A percentile compares a stretch with the other conserved stretches of the same genome.
phyloP scores from a whole-genome alignment of 1,284 basidiomycete species.

The Ustilago sp. region DNA sequence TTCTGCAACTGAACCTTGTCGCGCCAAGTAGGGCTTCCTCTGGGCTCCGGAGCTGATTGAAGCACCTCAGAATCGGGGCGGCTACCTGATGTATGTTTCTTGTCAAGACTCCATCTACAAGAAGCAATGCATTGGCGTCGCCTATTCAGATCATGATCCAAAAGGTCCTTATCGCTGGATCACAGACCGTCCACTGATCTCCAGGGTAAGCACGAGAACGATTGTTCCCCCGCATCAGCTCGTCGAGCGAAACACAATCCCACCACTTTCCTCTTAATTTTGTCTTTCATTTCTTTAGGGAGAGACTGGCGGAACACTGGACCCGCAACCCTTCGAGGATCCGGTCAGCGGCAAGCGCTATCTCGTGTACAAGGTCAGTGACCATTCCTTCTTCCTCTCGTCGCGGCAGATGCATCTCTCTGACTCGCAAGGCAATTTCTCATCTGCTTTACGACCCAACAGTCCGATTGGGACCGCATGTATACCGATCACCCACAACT shows the following conservation, averaged over 20 bases:
- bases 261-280: no score
- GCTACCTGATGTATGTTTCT: constrained; percentile 60
- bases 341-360: constrained; percentile 47
- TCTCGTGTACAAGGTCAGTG: constrained; percentile 52
- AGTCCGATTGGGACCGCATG: constrained; percentile 47
- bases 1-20: not conserved
- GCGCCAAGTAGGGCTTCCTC: constrained; percentile 36
- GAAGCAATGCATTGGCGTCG: constrained; percentile 59
- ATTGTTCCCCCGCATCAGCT: no score
- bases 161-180: constrained; percentile 55
- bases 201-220: constrained; percentile 21
- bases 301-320: constrained; percentile 50
- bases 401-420: not conserved
- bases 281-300: constrained; percentile 19
- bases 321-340: constrained; percentile 60
- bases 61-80: constrained; percentile 49
- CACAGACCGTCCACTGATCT: constrained; percentile 50
- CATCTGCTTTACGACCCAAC: not conserved
- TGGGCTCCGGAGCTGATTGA: constrained; percentile 59
- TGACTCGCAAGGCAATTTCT: not conserved
- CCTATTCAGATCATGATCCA: constrained; percentile 46
- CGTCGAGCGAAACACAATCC: no score
- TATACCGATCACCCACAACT: constrained; percentile 54
- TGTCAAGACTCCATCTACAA: constrained; percentile 37
- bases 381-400: not conserved